phyloP scores from a whole-genome alignment of 1,284 basidiomycete genomes.

The Thelephora terrestris region DNA sequence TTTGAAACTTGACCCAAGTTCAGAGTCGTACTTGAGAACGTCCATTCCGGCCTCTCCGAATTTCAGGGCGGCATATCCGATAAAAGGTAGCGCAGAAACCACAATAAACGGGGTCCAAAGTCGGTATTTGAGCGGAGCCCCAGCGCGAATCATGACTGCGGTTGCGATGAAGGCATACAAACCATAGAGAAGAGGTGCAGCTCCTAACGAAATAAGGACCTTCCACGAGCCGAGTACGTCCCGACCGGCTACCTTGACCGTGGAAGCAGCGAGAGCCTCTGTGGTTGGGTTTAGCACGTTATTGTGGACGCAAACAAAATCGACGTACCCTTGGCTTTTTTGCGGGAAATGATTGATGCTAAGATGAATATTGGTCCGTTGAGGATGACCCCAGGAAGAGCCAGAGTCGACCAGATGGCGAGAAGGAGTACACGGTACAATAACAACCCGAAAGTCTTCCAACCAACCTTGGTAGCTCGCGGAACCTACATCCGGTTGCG shows the following conservation, averaged over 20 bases:
- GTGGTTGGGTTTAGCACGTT: constrained; percentile 5
- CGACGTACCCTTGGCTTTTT: constrained; percentile 79
- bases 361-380: constrained; percentile 94
- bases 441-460: constrained; percentile 85
- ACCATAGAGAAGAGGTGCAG: constrained; percentile 82
- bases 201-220: constrained; percentile 87
- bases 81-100: constrained; percentile 70
- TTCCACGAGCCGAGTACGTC: constrained; percentile 99
- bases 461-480: constrained; percentile 73
- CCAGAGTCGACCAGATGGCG: constrained; percentile 76
- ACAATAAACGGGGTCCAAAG: constrained; percentile 78
- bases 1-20: not conserved
- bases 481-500: constrained; percentile 41
- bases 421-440: constrained; percentile 80
- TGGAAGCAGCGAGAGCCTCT: constrained; percentile 96
- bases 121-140: constrained; percentile 53
- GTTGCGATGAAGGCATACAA: constrained; percentile 81
- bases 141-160: constrained; percentile 61
- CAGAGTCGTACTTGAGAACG: constrained; percentile 74
- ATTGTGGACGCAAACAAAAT: constrained; percentile 1
- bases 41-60: constrained; percentile 99
- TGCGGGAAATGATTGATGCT: constrained; percentile 81
- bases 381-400: constrained; percentile 90
- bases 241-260: constrained; percentile 90
- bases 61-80: constrained; percentile 93